Evolutionary conservation across 1,139 yeast genomes (phyloP).

Genomic region (Casaregolazyma lundiana): DNA sequence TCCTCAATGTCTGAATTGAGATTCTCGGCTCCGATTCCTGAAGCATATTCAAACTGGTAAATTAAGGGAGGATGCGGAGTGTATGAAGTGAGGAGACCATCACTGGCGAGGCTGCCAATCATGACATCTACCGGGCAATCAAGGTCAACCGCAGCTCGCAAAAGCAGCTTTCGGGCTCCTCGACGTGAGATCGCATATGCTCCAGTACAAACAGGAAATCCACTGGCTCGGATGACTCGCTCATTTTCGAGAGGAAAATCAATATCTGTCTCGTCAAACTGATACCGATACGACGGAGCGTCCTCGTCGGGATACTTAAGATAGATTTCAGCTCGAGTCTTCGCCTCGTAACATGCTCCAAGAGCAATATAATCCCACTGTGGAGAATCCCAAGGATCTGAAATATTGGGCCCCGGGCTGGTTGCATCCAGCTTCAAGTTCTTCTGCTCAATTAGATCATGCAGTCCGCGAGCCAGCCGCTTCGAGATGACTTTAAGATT

Average conservation of each 20-base stretch:
- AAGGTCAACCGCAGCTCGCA: conserved; percentile 16
- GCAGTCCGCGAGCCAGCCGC: conserved; percentile 14
- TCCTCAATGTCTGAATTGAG: conserved; percentile 16
- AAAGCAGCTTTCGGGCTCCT: conserved; percentile 19
- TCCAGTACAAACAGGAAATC: conserved; percentile 18
- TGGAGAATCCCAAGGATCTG: conserved; percentile 13
- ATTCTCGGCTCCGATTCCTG: conserved; percentile 17
- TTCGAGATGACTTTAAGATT: conserved; percentile 13
- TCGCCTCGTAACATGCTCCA: conserved; percentile 12
- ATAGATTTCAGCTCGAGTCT: conserved; percentile 1
- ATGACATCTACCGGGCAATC: conserved; percentile 18
- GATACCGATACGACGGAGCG: conserved; percentile 12
- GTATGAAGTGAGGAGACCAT: conserved; percentile 12
- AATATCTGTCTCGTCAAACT: conserved; percentile 2
- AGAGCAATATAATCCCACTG: conserved; percentile 16
- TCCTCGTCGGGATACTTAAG: conserved; percentile 14
- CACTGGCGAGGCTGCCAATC: conserved; percentile 13
- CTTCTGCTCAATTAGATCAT: conserved; percentile 9
- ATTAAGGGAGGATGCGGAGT: conserved; percentile 17
- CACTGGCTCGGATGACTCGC: conserved; percentile 14
- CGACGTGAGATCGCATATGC: conserved; percentile 18
- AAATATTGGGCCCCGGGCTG: conserved; percentile 1
- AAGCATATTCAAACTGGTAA: conserved; percentile 18
- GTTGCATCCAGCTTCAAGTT: neutral
- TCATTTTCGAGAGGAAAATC: conserved; percentile 8